Percentiles rank a stretch among this genome's conserved stretches.
Evolutionary conservation across 1,139 yeast species (phyloP).

Genomic region (Candida freyschussii): DNA sequence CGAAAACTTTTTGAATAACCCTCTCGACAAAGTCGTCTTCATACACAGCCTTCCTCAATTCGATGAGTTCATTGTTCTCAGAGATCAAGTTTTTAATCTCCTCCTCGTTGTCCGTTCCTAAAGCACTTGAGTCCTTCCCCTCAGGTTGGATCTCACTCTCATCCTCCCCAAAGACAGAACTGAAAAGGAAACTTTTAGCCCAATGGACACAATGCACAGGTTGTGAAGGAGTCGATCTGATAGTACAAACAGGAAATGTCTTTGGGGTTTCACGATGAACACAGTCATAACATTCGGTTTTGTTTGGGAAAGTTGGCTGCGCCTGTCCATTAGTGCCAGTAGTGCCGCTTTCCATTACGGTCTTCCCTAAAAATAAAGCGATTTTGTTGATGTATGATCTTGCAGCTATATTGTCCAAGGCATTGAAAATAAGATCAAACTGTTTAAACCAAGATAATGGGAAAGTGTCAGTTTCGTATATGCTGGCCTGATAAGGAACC

Average conservation of each 20-base stretch:
- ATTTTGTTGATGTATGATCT: slow-evolving; percentile 83
- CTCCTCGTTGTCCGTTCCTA: slow-evolving; percentile 56
- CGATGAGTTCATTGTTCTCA: slow-evolving; percentile 74
- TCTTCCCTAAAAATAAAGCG: slow-evolving; percentile 66
- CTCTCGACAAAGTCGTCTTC: slow-evolving; percentile 31
- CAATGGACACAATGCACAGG: slow-evolving; percentile 97
- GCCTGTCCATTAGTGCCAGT: slow-evolving; percentile 93
- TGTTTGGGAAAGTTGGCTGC: slow-evolving; percentile 80
- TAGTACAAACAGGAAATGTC: slow-evolving; percentile 93
- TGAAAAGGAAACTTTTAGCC: slow-evolving; percentile 89
- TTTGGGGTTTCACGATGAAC: slow-evolving; percentile 82
- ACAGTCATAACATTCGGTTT: slow-evolving; percentile 92
- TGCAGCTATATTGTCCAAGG: slow-evolving; percentile 91
- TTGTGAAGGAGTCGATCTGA: slow-evolving; percentile 92
- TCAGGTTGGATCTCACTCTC: slow-evolving; percentile 31
- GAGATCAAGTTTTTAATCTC: slow-evolving; percentile 65
- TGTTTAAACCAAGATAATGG: slow-evolving; percentile 78
- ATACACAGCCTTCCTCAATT: slow-evolving; percentile 48
- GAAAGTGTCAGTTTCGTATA: slow-evolving; percentile 70
- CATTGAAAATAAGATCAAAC: slow-evolving; percentile 80
- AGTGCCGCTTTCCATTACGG: slow-evolving; percentile 91
- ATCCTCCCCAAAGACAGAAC: slow-evolving; percentile 68
- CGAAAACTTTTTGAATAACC: slow-evolving; percentile 54
- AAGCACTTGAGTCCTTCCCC: slow-evolving; percentile 33
- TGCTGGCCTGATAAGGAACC: slow-evolving; percentile 81